Percentiles rank a stretch among this genome's conserved stretches.
These are phyloP conservation scores for Trichophyton benhamiae DNA, from an alignment of 2,329 filamentous ascomycete species.

Conservation along the genomic window DNA sequence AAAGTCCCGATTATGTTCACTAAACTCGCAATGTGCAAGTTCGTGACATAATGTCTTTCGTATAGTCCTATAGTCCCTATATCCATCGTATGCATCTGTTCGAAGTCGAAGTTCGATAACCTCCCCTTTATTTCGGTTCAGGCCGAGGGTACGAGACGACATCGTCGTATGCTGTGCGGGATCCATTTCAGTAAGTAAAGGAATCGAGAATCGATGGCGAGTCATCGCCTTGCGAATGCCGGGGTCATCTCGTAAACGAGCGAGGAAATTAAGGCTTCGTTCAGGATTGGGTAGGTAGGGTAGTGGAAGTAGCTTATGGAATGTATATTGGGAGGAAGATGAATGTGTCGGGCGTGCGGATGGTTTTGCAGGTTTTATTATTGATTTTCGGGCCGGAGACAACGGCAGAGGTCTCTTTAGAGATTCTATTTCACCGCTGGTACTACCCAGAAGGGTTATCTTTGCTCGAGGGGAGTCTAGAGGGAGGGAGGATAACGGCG, in stretches of 20 bases:
- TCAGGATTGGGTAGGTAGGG: slow-evolving; percentile 64
- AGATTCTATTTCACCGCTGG: slow-evolving; percentile 30
- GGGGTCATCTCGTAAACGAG: slow-evolving; percentile 65
- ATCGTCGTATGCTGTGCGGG: slow-evolving; percentile 70
- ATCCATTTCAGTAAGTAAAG: slow-evolving; percentile 89
- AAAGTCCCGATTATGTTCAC: slow-evolving; percentile 73
- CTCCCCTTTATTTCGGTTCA: slow-evolving; percentile 80
- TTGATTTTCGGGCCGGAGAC: slow-evolving; percentile 15
- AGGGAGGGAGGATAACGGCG: slow-evolving; percentile 23
- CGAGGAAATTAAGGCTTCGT: slow-evolving; percentile 57
- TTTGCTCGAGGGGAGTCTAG: slow-evolving; percentile 30
- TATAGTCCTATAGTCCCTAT: slow-evolving; percentile 83
- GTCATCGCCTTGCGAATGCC: slow-evolving; percentile 77
- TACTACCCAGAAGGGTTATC: slow-evolving; percentile 36
- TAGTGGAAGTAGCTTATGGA: slow-evolving; percentile 63
- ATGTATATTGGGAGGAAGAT: slow-evolving; percentile 52
- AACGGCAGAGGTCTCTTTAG: slow-evolving; percentile 27
- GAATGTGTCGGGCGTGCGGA: slow-evolving; percentile 21
- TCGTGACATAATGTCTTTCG: slow-evolving; percentile 90
- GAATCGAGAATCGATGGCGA: slow-evolving; percentile 72
- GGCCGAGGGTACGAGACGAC: slow-evolving; percentile 67
- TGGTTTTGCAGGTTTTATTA: slow-evolving; percentile 16
- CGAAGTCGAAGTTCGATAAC: slow-evolving; percentile 80
- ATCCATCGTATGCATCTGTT: slow-evolving; percentile 92
- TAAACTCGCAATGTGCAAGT: slow-evolving; percentile 79